Base-by-base conservation (phyloP, 208 protist genomes). In the Crithidia thermophila region DNA sequence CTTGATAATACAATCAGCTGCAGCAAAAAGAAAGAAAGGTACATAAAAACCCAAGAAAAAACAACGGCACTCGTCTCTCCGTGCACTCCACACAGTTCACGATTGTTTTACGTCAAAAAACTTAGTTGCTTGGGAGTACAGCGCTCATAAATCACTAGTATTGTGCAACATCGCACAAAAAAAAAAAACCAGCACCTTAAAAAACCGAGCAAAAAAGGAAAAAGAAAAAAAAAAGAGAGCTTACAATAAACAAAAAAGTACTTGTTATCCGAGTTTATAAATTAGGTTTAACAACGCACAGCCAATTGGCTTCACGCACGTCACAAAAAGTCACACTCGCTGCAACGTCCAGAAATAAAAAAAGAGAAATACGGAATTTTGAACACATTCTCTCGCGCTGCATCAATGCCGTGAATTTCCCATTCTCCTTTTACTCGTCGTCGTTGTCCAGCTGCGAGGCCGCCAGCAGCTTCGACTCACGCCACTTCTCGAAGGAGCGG, bases 401-500 rank as follows among this genome's bases (percentile, higher is more conserved):
- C n/a, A n/a, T 10, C 7, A n/a, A 27, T 39, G 21, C 20, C 52
- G 23, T 11, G 10, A 20, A 8, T 27, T 46, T 59, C 21, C 8
- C 16, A 43, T 37, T 50, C 27, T 66, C 27, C 20, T 36, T 16
- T 31, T 58, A 74, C 9, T 71, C 59, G 39, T 70, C 63, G 43
- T 79, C 67, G 34, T 63, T 39, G 27, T 68, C 47, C 27, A 75
- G 37, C 39, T 75, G 69, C 0, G 74, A 70, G 4, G 84, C 82
- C 11, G 46, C 59, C 25, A 80, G 73, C 34, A 96, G 68, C 69
- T 96, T 96, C 61, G 81, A 53, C 50, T 91, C 66, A 16, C 91
- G 79, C 91, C 91, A 96, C 30, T 82, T 73, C 28, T 91, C 82
- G 52, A 96, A 96, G 10, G 91, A 87, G 58, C 67, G 77, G 65